Percentiles rank a stretch among this genome's conserved stretches.
Evolutionary conservation across 192 early-diverging fungal genomes (phyloP).

Genomic region (Podila verticillata): DNA sequence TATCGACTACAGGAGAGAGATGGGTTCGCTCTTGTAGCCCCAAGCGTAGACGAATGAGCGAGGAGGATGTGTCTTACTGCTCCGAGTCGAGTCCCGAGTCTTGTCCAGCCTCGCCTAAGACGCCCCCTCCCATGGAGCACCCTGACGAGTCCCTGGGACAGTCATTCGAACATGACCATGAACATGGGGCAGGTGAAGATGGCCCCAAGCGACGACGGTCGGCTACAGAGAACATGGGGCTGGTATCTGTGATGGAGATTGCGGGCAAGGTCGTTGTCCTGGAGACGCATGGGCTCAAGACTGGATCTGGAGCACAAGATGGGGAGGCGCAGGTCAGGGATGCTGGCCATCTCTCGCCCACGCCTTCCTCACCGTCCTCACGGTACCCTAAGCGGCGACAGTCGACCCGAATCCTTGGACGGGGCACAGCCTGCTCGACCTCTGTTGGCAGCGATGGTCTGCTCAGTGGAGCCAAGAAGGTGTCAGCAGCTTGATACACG

Average conservation of each 20-base stretch:
- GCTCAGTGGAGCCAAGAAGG: slow-evolving; percentile 3
- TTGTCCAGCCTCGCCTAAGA: slow-evolving; percentile 29
- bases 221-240: neutral
- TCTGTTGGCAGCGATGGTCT: neutral
- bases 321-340: slow-evolving; percentile 6
- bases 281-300: neutral
- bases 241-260: neutral
- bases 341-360: slow-evolving; percentile 32
- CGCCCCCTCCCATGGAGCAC: slow-evolving; percentile 21
- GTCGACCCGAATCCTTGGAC: slow-evolving; percentile 18
- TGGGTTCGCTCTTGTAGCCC: neutral
- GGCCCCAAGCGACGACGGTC: slow-evolving; percentile 1
- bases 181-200: neutral
- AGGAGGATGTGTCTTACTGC: slow-evolving; percentile 21
- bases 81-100: slow-evolving; percentile 36
- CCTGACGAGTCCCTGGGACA: too few species aligned
- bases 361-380: slow-evolving; percentile 1
- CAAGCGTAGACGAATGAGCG: slow-evolving; percentile 18
- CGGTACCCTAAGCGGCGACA: slow-evolving; percentile 25
- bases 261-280: neutral
- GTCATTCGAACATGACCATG: neutral
- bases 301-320: neutral
- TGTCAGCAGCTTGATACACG: slow-evolving; percentile 14
- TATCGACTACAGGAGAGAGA: neutral
- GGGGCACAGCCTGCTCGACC: neutral